These are phyloP conservation scores for Coemansia sp. DNA, from an alignment of 192 early-diverging fungal species.

Conservation along the genomic window DNA sequence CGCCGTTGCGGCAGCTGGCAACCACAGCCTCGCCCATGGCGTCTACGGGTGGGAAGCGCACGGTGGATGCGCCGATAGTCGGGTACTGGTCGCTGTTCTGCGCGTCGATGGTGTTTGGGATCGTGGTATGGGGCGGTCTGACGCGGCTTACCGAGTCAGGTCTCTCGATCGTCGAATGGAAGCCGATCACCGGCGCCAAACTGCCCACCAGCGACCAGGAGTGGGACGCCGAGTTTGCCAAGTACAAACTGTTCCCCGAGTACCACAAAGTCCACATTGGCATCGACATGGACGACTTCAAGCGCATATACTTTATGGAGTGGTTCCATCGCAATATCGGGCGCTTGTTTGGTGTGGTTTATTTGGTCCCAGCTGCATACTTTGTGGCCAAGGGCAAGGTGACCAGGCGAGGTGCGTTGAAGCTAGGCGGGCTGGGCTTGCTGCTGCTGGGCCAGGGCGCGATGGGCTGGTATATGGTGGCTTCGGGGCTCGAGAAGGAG, in stretches of 20 bases:
- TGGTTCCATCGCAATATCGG: slow-evolving; percentile 96
- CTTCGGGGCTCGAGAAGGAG: slow-evolving; percentile 82
- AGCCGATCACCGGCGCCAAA: slow-evolving; percentile 88
- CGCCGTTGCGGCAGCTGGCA: neutral
- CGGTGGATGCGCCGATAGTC: slow-evolving; percentile 60
- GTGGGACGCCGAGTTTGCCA: slow-evolving; percentile 94
- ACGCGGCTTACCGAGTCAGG: slow-evolving; percentile 97
- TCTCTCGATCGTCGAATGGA: slow-evolving; percentile 96
- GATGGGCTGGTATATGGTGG: slow-evolving; percentile 99
- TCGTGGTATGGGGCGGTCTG: slow-evolving; percentile 91
- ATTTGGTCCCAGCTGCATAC: slow-evolving; percentile 82
- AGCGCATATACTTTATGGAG: slow-evolving; percentile 97
- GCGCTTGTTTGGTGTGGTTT: slow-evolving; percentile 84
- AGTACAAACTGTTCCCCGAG: slow-evolving; percentile 98
- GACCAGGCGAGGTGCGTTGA: slow-evolving; percentile 60
- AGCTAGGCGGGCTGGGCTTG: slow-evolving; percentile 60
- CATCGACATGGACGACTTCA: slow-evolving; percentile 90
- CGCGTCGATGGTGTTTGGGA: slow-evolving; percentile 85
- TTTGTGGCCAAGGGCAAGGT: slow-evolving; percentile 82
- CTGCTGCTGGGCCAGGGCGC: slow-evolving; percentile 80
- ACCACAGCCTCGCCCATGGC: neutral
- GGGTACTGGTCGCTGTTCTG: slow-evolving; percentile 91
- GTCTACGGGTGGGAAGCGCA: slow-evolving; percentile 2
- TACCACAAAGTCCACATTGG: slow-evolving; percentile 91
- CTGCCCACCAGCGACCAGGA: slow-evolving; percentile 80